Evolutionary conservation across 2,329 filamentous ascomycete species (phyloP).

Genomic region (Botrytis hyacinthi): DNA sequence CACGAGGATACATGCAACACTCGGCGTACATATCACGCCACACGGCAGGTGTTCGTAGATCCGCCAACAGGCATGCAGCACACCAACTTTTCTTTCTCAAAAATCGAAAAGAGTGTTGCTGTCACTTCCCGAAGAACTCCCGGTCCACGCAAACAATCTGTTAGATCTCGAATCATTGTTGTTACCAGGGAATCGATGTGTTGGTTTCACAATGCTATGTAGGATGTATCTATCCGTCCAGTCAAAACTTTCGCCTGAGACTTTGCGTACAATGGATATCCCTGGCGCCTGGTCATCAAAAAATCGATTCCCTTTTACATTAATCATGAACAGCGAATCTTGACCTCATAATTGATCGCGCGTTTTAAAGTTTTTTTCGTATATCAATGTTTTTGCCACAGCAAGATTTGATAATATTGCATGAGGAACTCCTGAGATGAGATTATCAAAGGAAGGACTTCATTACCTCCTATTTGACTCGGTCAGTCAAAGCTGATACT

Average conservation of each 20-base stretch:
- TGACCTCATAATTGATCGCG: not conserved
- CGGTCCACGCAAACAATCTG: not conserved
- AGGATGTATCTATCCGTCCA: constrained; percentile 11
- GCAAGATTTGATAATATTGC: not conserved
- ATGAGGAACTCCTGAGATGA: not conserved
- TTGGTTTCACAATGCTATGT: not conserved
- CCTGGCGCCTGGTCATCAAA: not conserved
- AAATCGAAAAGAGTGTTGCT: not conserved
- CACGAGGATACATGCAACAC: constrained; percentile 8
- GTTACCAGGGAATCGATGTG: constrained; percentile 1
- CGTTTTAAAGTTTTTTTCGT: not conserved
- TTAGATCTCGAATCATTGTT: not conserved
- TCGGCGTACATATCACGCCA: constrained; percentile 14
- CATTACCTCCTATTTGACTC: not conserved
- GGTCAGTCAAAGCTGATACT: not conserved
- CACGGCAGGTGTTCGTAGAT: constrained; percentile 12
- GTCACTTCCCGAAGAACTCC: not conserved
- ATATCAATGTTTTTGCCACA: not conserved
- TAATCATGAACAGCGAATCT: not conserved
- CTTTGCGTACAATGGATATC: not conserved
- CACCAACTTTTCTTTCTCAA: not conserved
- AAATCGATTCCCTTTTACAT: not conserved
- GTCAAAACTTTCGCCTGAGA: not conserved
- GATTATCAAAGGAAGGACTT: not conserved
- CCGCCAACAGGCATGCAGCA: constrained; percentile 6